A percentile compares a stretch with the other conserved stretches of the same genome.
phyloP scores from a whole-genome alignment of 345 rosid genomes.

The Populus alba region DNA sequence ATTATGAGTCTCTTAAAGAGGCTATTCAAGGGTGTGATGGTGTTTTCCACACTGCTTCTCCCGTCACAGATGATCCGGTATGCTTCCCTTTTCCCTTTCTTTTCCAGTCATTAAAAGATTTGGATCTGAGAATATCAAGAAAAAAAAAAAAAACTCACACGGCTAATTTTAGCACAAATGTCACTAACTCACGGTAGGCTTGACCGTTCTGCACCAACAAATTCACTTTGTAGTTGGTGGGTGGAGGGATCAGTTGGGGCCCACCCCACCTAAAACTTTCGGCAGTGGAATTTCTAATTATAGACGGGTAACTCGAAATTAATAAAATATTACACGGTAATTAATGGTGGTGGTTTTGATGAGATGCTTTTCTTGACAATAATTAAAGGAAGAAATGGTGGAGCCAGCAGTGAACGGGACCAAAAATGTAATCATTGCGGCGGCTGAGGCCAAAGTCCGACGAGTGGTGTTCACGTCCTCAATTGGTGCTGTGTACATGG shows the following conservation, averaged over 20 bases:
- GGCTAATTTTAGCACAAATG: too few relatives aligned
- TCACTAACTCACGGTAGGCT: neutral
- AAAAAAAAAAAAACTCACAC: neutral
- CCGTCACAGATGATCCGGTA: constrained; percentile 94
- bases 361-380: neutral
- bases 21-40: constrained; percentile 86
- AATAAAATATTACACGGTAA: too few relatives aligned
- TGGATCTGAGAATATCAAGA: constrained; percentile 24
- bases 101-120: neutral
- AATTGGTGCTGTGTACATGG: constrained; percentile 88
- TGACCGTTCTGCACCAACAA: neutral
- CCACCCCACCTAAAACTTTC: neutral
- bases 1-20: constrained; percentile 52
- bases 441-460: constrained; percentile 74
- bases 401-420: constrained; percentile 95
- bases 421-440: constrained; percentile 72
- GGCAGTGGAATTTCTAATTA: too few relatives aligned
- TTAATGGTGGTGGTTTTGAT: neutral
- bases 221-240: neutral
- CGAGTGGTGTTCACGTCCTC: constrained; percentile 95
- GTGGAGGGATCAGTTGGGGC: neutral
- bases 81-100: constrained; percentile 14
- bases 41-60: constrained; percentile 96
- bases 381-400: constrained; percentile 80
- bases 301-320: too few relatives aligned